Evolutionary conservation across 306 rosid species (phyloP).

Genomic region (Aeschynomene evenia): DNA sequence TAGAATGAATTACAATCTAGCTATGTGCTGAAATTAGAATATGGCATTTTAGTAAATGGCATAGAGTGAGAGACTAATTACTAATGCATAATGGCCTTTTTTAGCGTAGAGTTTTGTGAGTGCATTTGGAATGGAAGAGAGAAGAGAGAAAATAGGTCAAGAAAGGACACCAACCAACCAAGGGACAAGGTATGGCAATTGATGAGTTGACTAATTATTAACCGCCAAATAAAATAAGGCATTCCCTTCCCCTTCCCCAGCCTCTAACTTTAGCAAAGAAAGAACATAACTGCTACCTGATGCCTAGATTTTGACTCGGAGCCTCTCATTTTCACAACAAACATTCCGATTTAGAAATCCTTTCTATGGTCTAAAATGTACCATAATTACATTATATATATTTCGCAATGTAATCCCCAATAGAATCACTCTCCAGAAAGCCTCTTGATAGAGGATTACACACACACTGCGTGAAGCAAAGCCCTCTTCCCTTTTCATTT

Average conservation of each 20-base stretch:
- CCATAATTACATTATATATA: background rate
- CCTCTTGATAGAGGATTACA: constrained; percentile 17
- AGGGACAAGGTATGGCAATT: background rate
- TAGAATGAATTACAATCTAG: background rate
- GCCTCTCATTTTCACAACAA: constrained; percentile 34
- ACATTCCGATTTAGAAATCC: constrained; percentile 20
- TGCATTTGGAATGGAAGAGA: too few relatives aligned
- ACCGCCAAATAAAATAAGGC: constrained; percentile 14
- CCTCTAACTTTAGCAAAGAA: background rate
- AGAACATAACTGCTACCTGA: background rate
- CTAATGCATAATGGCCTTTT: background rate
- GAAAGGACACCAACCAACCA: background rate
- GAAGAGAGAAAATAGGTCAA: background rate
- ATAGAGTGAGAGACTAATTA: background rate
- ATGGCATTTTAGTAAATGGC: background rate
- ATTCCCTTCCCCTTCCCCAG: background rate
- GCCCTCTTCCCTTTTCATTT: constrained; percentile 17
- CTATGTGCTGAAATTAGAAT: background rate
- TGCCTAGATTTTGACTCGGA: constrained; percentile 25
- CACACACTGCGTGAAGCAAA: background rate
- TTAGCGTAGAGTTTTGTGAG: background rate
- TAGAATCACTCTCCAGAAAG: constrained; percentile 17
- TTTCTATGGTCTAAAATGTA: background rate
- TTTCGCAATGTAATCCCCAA: background rate
- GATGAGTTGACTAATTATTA: background rate